Conservation (phyloP, 306 rosid genomes). For the Vicia villosa region DNA sequence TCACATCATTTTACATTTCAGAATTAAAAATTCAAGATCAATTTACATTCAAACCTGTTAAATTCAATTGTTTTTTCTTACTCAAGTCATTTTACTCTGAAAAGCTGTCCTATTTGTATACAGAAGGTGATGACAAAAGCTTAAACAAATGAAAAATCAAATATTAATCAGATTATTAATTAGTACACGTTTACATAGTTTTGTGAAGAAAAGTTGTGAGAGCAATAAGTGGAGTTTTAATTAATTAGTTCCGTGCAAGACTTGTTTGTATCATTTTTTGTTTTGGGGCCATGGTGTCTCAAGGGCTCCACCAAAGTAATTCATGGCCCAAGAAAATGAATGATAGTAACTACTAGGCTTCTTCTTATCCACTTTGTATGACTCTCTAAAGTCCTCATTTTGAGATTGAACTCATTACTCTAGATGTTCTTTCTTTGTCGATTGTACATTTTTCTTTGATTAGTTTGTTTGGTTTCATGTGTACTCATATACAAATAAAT, state of each 20-base stretch:
- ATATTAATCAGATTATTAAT: background rate
- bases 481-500: background rate
- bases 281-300: constrained; percentile 15
- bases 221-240: background rate
- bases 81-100: no score
- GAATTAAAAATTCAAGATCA: no score
- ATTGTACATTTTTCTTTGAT: background rate
- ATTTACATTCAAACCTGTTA: no score
- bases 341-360: constrained; percentile 12
- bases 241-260: constrained; percentile 8
- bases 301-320: constrained; percentile 32
- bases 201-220: background rate
- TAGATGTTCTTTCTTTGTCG: constrained; percentile 27
- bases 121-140: background rate
- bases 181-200: background rate
- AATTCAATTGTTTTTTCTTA: no score
- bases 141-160: background rate
- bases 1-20: no score
- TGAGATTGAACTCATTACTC: background rate
- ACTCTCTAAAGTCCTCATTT: background rate
- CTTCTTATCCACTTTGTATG: constrained; percentile 37
- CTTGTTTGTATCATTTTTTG: background rate
- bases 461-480: constrained; percentile 9
- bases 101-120: background rate
- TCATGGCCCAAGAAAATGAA: constrained; percentile 29